These are phyloP conservation scores for Kockovaella imperatae DNA, from an alignment of 768 basidiomycete species.

Conservation along the genomic window DNA sequence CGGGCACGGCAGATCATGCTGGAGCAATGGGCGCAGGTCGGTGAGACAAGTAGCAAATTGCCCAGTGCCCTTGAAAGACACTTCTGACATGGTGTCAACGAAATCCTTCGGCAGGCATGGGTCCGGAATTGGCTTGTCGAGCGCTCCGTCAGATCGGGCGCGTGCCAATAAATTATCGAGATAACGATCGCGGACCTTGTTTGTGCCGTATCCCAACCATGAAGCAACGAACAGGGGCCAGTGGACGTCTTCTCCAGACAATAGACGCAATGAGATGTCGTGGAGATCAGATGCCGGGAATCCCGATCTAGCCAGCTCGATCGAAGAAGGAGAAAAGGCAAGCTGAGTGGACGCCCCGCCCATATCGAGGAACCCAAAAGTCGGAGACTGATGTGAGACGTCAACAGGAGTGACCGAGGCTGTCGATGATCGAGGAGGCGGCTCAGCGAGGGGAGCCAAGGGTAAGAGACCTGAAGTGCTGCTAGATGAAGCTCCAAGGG, in stretches of 20 bases:
- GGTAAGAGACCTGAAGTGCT: slow-evolving; percentile 15
- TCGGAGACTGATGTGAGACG: slow-evolving; percentile 55
- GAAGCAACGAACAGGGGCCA: slow-evolving; percentile 96
- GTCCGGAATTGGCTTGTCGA: slow-evolving; percentile 53
- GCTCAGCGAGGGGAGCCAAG: slow-evolving; percentile 29
- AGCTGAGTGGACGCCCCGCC: slow-evolving; percentile 98
- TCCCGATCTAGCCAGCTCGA: slow-evolving; percentile 48
- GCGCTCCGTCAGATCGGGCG: slow-evolving; percentile 48
- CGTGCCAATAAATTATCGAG: slow-evolving; percentile 60
- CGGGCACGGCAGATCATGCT: slow-evolving; percentile 73
- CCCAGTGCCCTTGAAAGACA: slow-evolving; percentile 69
- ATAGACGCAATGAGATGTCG: slow-evolving; percentile 68
- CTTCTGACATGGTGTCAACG: slow-evolving; percentile 51
- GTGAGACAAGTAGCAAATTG: slow-evolving; percentile 78
- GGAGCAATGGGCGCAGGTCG: slow-evolving; percentile 66
- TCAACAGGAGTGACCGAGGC: slow-evolving; percentile 41
- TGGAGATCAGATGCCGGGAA: slow-evolving; percentile 59
- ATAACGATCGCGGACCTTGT: slow-evolving; percentile 91
- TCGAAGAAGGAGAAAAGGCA: slow-evolving; percentile 76
- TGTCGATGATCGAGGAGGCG: slow-evolving; percentile 21
- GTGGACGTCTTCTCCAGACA: slow-evolving; percentile 76
- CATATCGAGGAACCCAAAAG: slow-evolving; percentile 98
- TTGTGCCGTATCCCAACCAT: slow-evolving; percentile 97
- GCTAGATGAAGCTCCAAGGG: neutral
- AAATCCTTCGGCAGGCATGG: slow-evolving; percentile 84